Base-by-base conservation (phyloP, 164 flowering plant genomes). In the Piper longum region DNA sequence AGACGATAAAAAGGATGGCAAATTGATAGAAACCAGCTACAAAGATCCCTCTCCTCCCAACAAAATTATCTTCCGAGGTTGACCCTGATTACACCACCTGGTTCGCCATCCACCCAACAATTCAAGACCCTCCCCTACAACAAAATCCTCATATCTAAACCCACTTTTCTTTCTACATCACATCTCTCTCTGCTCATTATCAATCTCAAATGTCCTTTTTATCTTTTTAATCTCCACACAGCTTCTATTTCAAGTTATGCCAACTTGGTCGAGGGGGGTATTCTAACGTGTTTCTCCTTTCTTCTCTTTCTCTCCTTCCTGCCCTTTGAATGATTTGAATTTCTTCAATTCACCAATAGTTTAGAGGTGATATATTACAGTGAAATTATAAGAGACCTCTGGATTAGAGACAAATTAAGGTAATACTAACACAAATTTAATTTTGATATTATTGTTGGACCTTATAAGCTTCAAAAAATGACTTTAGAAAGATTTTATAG, bases 71-170 rank as follows among this genome's bases (percentile, higher is more conserved):
- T 1, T 5, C 3, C 52, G 52, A 48, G 52, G 52, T 48, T 77
- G 81, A 77, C 82, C 73, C 65, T 66, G 56, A 52, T 66, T 59
- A 52, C 60, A 63, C 69, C 56, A 59, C 57, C 65, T 70, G 76
- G 77, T 72, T 78, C 60, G 71, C 78, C 67, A 73, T 67, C 65
- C 63, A 71, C 62, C 72, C 68, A 71, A 76, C 78, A 44, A 58
- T 66, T 66, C 71, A 48, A 48, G 36, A 26, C 11, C 39, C 8
- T 0, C 11, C 39, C 60, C 66, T 39, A 54, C n/a, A 69, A 57
- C 48, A 64, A 64, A 64, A 56, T 17, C 7, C 43, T 42, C 40
- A 45, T 45, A 45, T 26, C 67, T 39, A 39, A 17, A 5, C 36
- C 19, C 36, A 45, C 43, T 36, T 56, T 65, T 60, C 26, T 55